phyloP scores from a whole-genome alignment of 2,329 filamentous ascomycete genomes.

The Aspergillus persii region DNA sequence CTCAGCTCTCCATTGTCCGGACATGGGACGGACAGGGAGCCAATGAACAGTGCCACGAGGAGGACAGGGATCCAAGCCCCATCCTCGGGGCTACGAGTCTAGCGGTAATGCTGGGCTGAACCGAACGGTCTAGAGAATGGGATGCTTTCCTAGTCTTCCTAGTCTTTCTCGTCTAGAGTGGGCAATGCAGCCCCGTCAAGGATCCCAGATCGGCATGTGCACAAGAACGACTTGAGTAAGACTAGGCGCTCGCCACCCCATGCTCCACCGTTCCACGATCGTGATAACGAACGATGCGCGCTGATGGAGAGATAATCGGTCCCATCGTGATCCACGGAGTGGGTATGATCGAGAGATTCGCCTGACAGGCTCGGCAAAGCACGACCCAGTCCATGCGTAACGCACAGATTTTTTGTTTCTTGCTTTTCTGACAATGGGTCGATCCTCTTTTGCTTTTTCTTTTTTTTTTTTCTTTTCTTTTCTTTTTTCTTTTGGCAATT shows the following conservation, averaged over 20 bases:
- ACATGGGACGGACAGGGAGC: conserved; percentile 14
- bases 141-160: conserved; percentile 1
- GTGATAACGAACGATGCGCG: conserved; percentile 3
- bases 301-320: conserved; percentile 9
- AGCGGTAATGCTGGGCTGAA: conserved; percentile 10
- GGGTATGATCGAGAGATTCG: conserved; percentile 6
- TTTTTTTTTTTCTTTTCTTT: conserved; percentile 9
- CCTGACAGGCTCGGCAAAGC: conserved; percentile 12
- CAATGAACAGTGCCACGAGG: conserved; percentile 13
- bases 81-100: conserved; percentile 7
- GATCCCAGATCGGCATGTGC: conserved; percentile 12
- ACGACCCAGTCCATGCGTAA: conserved; percentile 11
- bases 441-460: neutral
- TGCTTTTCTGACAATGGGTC: too few relatives aligned
- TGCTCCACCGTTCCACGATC: conserved; percentile 14
- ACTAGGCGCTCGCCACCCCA: conserved; percentile 17
- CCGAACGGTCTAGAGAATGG: conserved; percentile 8
- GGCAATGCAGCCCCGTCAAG: conserved; percentile 13
- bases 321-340: conserved; percentile 8
- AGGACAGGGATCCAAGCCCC: conserved; percentile 9
- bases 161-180: conserved; percentile 6
- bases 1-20: conserved; percentile 14
- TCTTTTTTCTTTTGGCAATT: neutral
- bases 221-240: conserved; percentile 11
- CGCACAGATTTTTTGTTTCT: conserved; percentile 11